Base-by-base conservation (phyloP, 2,329 filamentous ascomycete species). In the Cylindrodendrum hubeiense region DNA sequence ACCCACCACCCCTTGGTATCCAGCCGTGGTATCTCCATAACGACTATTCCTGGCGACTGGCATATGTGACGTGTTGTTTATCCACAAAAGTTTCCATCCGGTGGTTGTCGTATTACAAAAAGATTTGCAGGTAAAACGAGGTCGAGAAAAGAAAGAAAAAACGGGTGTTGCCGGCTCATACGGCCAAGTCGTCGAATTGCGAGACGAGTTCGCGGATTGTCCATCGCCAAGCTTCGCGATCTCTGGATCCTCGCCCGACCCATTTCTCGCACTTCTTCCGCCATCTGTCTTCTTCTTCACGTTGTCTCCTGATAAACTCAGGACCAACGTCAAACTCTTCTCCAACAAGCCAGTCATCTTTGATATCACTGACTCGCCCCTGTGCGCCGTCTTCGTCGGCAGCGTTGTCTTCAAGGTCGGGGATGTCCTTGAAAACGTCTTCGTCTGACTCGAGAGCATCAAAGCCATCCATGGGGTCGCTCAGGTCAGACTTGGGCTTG, bases 321-420 rank as follows among this genome's bases (percentile, higher is more conserved):
- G 95, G 96, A 0, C 96, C 96, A 60, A 99, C 94, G 77, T 99
- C 96, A 74, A 99, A 99, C 78, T 99, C 96, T 80, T 99, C 96
- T 56, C 94, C 94, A 13, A 98, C 93, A 53, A 93, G 89, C 87
- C 93, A 95, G 75, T 95, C 92, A 73, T 94, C 92, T 63, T 89
- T 89, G 68, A 89, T 79, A 58, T 91, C 89, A 73, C 87, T 90
- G 71, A 83, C 82, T 21, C 88, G 86, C 49, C 84, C 84, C 41
- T 81, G 79, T 22, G 82, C 80, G 8, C 79, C 80, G 12, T 86
- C 84, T 8, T 84, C 84, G 13, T 86, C 85, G 47, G 82, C 83
- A 19, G 82, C 77, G 39, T 82, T 84, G 65, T 98, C 95, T 68
- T 95, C 92, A 4, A 98, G 87, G 76, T 98, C 95, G 10, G 95